phyloP scores from a whole-genome alignment of 192 early-diverging fungal genomes.

The Entomortierella chlamydospora region DNA sequence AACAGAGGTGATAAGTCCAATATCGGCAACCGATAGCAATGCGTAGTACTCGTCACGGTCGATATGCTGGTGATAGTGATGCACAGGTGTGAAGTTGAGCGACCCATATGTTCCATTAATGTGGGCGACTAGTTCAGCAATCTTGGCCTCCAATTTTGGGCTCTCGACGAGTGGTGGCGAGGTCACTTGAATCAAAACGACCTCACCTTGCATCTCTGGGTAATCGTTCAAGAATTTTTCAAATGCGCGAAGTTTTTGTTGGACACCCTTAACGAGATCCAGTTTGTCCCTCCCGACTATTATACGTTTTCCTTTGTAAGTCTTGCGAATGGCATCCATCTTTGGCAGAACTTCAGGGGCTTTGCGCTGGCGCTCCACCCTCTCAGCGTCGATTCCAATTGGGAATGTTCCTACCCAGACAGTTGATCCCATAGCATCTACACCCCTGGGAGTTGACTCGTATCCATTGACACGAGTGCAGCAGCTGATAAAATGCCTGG shows the following conservation, averaged over 20 bases:
- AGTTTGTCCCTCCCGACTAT: conserved; percentile 96
- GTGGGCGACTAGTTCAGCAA: conserved; percentile 87
- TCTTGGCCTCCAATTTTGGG: conserved; percentile 80
- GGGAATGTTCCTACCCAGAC: conserved; percentile 93
- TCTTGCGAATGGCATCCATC: conserved; percentile 82
- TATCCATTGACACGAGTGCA: conserved; percentile 94
- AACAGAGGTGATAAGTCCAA: conserved; percentile 90
- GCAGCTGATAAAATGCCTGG: conserved; percentile 90
- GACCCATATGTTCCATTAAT: conserved; percentile 96
- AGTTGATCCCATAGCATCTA: conserved; percentile 85
- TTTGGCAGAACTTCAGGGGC: conserved; percentile 77
- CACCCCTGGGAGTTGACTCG: conserved; percentile 93
- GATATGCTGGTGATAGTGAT: conserved; percentile 91
- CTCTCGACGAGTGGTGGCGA: conserved; percentile 81
- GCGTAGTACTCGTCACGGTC: conserved; percentile 97
- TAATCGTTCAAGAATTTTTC: conserved; percentile 91
- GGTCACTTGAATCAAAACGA: conserved; percentile 96
- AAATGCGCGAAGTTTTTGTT: conserved; percentile 94
- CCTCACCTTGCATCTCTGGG: conserved; percentile 88
- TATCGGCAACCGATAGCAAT: conserved; percentile 91
- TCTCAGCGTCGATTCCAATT: conserved; percentile 92
- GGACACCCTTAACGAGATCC: conserved; percentile 94
- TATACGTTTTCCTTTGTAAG: conserved; percentile 91
- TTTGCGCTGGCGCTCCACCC: conserved; percentile 72
- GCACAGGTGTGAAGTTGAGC: conserved; percentile 92